Evolutionary conservation across 306 rosid species (phyloP).

Genomic region (Citrullus mucosospermus): DNA sequence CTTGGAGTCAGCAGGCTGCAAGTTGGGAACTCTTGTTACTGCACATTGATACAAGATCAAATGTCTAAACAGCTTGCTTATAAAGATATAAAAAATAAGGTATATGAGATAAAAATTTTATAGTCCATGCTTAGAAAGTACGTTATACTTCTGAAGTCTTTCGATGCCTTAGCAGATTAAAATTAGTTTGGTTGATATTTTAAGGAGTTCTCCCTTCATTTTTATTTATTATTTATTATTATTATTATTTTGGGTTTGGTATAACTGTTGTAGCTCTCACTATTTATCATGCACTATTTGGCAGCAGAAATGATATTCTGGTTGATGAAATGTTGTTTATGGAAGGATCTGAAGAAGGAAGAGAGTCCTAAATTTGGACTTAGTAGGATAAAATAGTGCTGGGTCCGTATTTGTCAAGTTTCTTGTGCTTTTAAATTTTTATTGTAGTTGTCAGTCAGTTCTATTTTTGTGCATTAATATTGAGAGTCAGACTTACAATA

Average conservation of each 20-base stretch:
- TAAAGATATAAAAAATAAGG: neutral
- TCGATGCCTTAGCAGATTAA: neutral
- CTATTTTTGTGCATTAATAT: neutral
- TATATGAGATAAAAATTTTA: neutral
- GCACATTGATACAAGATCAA: neutral
- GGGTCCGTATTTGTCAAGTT: neutral
- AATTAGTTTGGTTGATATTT: neutral
- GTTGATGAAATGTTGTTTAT: neutral
- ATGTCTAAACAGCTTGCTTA: neutral
- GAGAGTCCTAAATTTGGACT: neutral
- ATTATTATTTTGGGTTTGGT: neutral
- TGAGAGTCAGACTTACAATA: neutral
- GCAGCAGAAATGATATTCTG: neutral
- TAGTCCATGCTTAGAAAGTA: neutral
- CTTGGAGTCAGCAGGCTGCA: constrained; percentile 1
- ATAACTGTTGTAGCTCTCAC: neutral
- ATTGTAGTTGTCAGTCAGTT: neutral
- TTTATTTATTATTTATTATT: no score
- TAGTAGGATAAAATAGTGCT: neutral
- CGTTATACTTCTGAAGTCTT: neutral
- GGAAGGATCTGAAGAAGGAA: neutral
- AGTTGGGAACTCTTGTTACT: neutral
- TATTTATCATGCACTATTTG: neutral
- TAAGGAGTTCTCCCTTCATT: neutral
- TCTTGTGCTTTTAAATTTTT: neutral